Conservation (phyloP, 2,329 filamentous ascomycete species). For the Exophiala viscosa region DNA sequence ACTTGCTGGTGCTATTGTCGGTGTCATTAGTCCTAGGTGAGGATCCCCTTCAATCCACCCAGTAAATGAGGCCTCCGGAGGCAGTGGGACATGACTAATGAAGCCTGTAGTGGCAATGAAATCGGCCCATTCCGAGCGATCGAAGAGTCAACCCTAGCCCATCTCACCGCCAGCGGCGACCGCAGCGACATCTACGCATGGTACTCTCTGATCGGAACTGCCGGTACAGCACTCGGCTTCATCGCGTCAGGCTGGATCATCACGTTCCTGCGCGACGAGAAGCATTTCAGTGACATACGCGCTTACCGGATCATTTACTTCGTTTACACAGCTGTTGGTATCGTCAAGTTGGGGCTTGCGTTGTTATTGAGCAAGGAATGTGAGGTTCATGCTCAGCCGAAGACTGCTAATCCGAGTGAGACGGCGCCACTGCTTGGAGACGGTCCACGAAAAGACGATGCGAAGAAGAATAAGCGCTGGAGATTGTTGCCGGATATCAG, state of each 20-base stretch:
- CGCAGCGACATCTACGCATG: slow-evolving; percentile 25
- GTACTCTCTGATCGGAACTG: slow-evolving; percentile 49
- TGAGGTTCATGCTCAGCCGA: slow-evolving; percentile 39
- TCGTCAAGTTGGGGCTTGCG: slow-evolving; percentile 47
- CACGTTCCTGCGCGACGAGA: slow-evolving; percentile 41
- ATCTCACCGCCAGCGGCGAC: slow-evolving; percentile 22
- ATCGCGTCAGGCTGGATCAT: slow-evolving; percentile 52
- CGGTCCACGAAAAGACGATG: slow-evolving; percentile 11
- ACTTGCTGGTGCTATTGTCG: slow-evolving; percentile 55
- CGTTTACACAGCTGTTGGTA: slow-evolving; percentile 55
- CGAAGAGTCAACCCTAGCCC: slow-evolving; percentile 49
- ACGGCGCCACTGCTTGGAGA: slow-evolving; percentile 36
- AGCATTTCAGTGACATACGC: slow-evolving; percentile 48
- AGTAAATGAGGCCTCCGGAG: background rate
- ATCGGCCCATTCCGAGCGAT: slow-evolving; percentile 61
- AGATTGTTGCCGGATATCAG: slow-evolving; percentile 41
- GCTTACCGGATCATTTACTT: slow-evolving; percentile 58
- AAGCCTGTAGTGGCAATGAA: slow-evolving; percentile 52
- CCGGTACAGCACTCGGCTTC: slow-evolving; percentile 54
- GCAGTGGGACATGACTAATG: slow-evolving; percentile 19
- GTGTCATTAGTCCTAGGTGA: slow-evolving; percentile 54
- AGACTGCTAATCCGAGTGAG: slow-evolving; percentile 30
- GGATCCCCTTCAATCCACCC: slow-evolving; percentile 29
- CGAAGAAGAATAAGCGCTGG: slow-evolving; percentile 29
- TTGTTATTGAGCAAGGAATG: slow-evolving; percentile 49